Conservation (phyloP, 2,329 filamentous ascomycete genomes). For the Talaromyces sp. region DNA sequence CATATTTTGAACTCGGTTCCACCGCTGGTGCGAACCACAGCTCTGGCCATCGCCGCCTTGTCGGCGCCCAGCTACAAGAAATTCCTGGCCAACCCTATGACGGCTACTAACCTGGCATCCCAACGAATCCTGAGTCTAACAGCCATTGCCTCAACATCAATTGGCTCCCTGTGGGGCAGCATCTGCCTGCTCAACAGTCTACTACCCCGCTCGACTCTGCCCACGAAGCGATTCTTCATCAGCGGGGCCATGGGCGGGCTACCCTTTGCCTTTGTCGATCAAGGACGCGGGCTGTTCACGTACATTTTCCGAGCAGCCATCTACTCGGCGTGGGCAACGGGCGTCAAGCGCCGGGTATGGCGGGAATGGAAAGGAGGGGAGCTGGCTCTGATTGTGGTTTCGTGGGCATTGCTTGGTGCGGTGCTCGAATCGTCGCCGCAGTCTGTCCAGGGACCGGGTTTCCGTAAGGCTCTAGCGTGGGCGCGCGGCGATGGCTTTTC, state of each 20-base stretch:
- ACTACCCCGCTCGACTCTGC: slow-evolving; percentile 66
- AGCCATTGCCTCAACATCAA: slow-evolving; percentile 72
- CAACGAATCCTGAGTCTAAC: slow-evolving; percentile 67
- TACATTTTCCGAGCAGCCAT: slow-evolving; percentile 73
- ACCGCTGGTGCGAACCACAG: slow-evolving; percentile 62
- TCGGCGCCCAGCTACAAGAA: slow-evolving; percentile 62
- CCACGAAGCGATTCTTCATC: slow-evolving; percentile 83
- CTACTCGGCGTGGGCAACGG: slow-evolving; percentile 85
- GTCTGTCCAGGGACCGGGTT: slow-evolving; percentile 60
- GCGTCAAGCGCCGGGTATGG: slow-evolving; percentile 88
- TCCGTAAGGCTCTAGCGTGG: slow-evolving; percentile 69
- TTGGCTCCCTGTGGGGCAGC: slow-evolving; percentile 80
- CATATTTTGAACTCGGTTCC: slow-evolving; percentile 85
- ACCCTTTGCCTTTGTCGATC: slow-evolving; percentile 64
- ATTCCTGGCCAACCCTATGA: slow-evolving; percentile 64
- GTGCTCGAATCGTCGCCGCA: slow-evolving; percentile 68
- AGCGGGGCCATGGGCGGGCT: slow-evolving; percentile 79
- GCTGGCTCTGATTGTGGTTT: slow-evolving; percentile 72
- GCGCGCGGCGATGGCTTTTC: slow-evolving; percentile 69
- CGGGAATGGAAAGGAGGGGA: slow-evolving; percentile 75
- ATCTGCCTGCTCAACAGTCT: slow-evolving; percentile 83
- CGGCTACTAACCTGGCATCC: slow-evolving; percentile 60
- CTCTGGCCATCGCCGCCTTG: slow-evolving; percentile 62
- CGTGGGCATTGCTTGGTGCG: slow-evolving; percentile 69
- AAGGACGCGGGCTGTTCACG: slow-evolving; percentile 60